Conservation (phyloP, 306 rosid species). For the Delonix regia region DNA sequence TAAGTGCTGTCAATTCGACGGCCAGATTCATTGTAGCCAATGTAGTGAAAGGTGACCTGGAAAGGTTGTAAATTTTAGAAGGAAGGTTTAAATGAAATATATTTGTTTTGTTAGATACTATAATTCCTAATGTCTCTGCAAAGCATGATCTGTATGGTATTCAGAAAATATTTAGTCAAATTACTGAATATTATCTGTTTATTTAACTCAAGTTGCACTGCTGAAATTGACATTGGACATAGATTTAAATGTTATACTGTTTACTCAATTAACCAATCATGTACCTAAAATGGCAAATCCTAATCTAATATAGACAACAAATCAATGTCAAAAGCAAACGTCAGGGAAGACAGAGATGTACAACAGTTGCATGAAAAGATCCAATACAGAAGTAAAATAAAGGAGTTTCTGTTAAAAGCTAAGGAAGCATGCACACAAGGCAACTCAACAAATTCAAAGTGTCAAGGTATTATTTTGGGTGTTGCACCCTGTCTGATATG, state of each 20-base stretch:
- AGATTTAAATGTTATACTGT: not conserved
- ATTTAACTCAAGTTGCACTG: slow-evolving; percentile 3
- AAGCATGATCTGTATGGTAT: not conserved
- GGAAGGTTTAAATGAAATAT: not conserved
- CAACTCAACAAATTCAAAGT: not conserved
- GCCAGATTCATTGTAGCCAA: slow-evolving; percentile 95
- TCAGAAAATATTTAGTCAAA: slow-evolving; percentile 2
- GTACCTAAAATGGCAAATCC: no score
- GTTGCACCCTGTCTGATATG: not conserved
- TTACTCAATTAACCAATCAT: not conserved
- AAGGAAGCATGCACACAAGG: not conserved
- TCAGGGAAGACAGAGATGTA: not conserved
- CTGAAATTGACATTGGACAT: slow-evolving; percentile 11
- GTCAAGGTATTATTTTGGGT: not conserved
- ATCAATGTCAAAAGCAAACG: not conserved
- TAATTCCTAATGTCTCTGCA: not conserved
- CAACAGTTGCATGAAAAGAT: not conserved
- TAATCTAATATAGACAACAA: no score
- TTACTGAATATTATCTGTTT: not conserved
- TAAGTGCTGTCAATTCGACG: slow-evolving; percentile 97
- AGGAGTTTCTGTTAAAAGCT: not conserved
- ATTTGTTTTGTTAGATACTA: not conserved
- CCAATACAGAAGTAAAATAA: not conserved
- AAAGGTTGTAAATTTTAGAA: slow-evolving; percentile 29
- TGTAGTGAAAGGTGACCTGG: slow-evolving; percentile 89